Percentiles rank a stretch among this genome's conserved stretches.
Conservation (phyloP, 1,284 basidiomycete species). For the Bjerkandera adusta region DNA sequence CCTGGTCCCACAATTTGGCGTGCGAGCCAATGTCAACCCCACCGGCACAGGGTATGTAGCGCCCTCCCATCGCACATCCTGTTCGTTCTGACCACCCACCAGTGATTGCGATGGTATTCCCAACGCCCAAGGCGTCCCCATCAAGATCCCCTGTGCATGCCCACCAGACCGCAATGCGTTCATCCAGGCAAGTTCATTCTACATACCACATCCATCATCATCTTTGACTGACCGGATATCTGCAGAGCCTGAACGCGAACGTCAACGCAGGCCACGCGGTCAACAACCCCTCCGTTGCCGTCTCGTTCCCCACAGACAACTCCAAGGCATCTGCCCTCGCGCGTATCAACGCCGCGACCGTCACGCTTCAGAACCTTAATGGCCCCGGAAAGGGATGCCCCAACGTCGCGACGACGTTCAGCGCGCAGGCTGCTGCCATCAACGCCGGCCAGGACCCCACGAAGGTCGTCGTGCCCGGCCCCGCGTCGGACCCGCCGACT, state of each 20-base stretch:
- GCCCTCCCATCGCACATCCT: not conserved
- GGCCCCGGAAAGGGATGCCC: conserved; percentile 39
- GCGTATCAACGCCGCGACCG: conserved; percentile 43
- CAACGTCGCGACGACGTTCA: conserved; percentile 33
- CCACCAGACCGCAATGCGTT: conserved; percentile 37
- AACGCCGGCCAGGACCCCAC: conserved; percentile 17
- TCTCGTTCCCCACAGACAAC: conserved; percentile 59
- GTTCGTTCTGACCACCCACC: not conserved
- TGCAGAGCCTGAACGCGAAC: conserved; percentile 51
- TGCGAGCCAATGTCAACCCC: conserved; percentile 47
- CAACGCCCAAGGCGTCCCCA: conserved; percentile 46
- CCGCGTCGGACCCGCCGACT: conserved; percentile 13
- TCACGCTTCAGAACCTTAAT: conserved; percentile 37
- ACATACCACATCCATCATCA: not conserved
- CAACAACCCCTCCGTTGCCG: conserved; percentile 53
- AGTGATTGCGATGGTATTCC: conserved; percentile 27
- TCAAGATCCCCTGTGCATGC: conserved; percentile 60
- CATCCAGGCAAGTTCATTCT: conserved; percentile 23
- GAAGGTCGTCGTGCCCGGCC: conserved; percentile 7
- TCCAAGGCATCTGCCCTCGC: conserved; percentile 50
- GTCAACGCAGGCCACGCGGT: conserved; percentile 56
- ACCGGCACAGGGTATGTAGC: conserved; percentile 39
- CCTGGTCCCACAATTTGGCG: conserved; percentile 55
- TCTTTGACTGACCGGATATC: not conserved
- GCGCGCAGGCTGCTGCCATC: conserved; percentile 29